Percentiles rank a stretch among this genome's conserved stretches.
Conservation (phyloP, 331 rosid genomes). For the Acacia concinna region DNA sequence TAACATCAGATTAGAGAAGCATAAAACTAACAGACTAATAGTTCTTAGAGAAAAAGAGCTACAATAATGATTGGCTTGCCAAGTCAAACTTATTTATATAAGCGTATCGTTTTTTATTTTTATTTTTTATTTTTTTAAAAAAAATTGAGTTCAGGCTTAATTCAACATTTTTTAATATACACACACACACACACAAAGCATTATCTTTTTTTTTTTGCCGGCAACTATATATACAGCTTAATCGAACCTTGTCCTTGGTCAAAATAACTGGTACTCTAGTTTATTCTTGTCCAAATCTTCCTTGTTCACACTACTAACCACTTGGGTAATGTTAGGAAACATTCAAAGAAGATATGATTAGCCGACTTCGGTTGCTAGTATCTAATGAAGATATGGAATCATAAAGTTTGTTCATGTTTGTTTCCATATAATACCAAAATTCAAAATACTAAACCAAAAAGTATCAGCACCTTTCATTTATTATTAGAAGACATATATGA, state of each 20-base stretch:
- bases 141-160: neutral
- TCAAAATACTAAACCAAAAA: neutral
- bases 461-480: neutral
- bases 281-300: neutral
- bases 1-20: neutral
- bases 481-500: neutral
- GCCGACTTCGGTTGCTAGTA: neutral
- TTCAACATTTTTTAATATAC: neutral
- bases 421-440: neutral
- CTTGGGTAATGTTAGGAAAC: neutral
- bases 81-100: neutral
- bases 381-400: neutral
- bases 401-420: neutral
- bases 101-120: neutral
- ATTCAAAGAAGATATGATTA: neutral
- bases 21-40: neutral
- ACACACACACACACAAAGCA: neutral
- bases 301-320: neutral
- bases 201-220: neutral
- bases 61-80: neutral
- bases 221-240: neutral
- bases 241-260: neutral
- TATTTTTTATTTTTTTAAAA: neutral
- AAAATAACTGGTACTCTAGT: neutral
- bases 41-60: neutral